These are phyloP conservation scores for Verticillium nonalfalfae DNA, from an alignment of 2,329 filamentous ascomycete species.

Conservation along the genomic window DNA sequence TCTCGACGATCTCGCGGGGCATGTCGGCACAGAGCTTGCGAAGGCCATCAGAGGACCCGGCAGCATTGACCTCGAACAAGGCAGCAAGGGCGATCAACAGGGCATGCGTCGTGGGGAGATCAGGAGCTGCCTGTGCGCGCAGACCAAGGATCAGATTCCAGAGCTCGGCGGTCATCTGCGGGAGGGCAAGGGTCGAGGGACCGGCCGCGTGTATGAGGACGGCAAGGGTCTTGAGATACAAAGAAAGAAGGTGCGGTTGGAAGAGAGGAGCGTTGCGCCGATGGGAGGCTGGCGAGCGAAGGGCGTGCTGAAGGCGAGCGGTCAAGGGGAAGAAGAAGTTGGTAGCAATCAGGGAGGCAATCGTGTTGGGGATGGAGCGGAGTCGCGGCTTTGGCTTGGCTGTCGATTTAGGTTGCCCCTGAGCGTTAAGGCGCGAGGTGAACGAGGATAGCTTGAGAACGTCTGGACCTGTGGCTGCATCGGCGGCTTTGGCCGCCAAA, in stretches of 20 bases:
- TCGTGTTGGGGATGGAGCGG: conserved; percentile 64
- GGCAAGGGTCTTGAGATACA: conserved; percentile 81
- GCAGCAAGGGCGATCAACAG: conserved; percentile 75
- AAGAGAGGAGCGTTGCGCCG: conserved; percentile 52
- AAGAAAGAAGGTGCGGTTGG: conserved; percentile 67
- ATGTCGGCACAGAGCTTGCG: conserved; percentile 66
- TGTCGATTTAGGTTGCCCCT: conserved; percentile 20
- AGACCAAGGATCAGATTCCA: conserved; percentile 75
- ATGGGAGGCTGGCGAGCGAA: conserved; percentile 28
- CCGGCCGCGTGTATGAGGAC: conserved; percentile 79
- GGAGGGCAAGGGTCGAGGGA: conserved; percentile 67
- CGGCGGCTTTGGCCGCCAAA: conserved; percentile 74
- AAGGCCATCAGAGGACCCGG: conserved; percentile 42
- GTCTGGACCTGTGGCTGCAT: conserved; percentile 71
- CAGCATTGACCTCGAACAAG: conserved; percentile 72
- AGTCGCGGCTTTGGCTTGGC: conserved; percentile 29
- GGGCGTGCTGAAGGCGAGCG: conserved; percentile 67
- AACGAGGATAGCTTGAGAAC: conserved; percentile 87
- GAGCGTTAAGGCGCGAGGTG: conserved; percentile 60
- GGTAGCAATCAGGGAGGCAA: conserved; percentile 67
- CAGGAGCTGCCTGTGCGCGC: conserved; percentile 51
- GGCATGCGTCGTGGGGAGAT: conserved; percentile 63
- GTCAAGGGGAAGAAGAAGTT: conserved; percentile 85
- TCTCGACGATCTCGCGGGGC: conserved; percentile 74
- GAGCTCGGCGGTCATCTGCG: conserved; percentile 76